These are phyloP conservation scores for Penicillium sp. DNA, from an alignment of 2,329 filamentous ascomycete species.

Conservation along the genomic window DNA sequence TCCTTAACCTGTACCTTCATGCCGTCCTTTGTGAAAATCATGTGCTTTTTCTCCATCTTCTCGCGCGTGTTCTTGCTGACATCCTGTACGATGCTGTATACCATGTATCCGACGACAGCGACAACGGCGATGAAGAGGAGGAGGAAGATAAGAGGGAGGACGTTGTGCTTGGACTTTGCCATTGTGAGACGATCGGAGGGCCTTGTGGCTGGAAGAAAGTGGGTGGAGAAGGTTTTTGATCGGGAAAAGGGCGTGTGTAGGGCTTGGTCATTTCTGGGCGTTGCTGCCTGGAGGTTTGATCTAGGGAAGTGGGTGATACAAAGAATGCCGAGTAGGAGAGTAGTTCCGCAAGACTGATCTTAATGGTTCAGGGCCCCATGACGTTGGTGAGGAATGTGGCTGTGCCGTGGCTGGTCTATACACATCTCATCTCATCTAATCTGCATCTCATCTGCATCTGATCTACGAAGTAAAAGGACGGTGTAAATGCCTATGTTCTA, in stretches of 20 bases:
- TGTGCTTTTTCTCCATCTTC: constrained; percentile 61
- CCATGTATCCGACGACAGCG: constrained; percentile 52
- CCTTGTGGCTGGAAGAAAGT: not conserved
- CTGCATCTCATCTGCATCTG: too few species aligned
- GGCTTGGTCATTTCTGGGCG: not conserved
- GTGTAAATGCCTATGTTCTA: too few species aligned
- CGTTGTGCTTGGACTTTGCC: constrained; percentile 27
- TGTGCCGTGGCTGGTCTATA: not conserved
- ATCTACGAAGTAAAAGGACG: too few species aligned
- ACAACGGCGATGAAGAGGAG: constrained; percentile 49
- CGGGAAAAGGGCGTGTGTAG: not conserved
- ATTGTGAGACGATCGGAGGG: constrained; percentile 10
- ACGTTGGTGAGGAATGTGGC: not conserved
- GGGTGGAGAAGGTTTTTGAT: not conserved
- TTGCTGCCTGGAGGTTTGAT: not conserved
- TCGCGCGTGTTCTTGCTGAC: constrained; percentile 53
- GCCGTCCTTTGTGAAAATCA: constrained; percentile 56
- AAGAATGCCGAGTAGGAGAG: not conserved
- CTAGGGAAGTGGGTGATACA: not conserved
- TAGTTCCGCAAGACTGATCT: not conserved
- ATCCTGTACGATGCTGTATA: constrained; percentile 56
- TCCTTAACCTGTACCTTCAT: constrained; percentile 58
- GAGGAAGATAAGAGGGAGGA: constrained; percentile 55
- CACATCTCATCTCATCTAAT: too few species aligned
- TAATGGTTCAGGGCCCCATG: not conserved